These are phyloP conservation scores for Cicer bijugum DNA, from an alignment of 306 rosid species.

Conservation along the genomic window DNA sequence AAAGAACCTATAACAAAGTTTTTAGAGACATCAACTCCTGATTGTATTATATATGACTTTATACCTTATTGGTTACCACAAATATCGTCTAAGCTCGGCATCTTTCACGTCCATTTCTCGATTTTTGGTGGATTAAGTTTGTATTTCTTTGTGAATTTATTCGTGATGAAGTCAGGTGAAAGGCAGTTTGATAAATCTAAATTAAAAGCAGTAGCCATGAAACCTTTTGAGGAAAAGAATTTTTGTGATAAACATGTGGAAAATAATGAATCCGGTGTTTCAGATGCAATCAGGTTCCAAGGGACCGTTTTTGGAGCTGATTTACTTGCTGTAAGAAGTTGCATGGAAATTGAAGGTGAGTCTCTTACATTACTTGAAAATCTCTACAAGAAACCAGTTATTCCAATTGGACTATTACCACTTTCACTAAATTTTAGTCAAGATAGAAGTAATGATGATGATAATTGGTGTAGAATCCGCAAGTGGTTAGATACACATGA, in stretches of 20 bases:
- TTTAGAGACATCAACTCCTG: slow-evolving; percentile 2
- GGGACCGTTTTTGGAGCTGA: slow-evolving; percentile 9
- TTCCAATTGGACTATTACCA: slow-evolving; percentile 50
- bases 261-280: slow-evolving; percentile 1
- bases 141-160: too few relatives aligned
- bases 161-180: background rate
- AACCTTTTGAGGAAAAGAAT: slow-evolving; percentile 20
- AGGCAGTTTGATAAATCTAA: too few relatives aligned
- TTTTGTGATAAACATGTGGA: background rate
- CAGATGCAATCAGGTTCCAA: background rate
- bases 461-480: slow-evolving; percentile 33
- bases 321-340: slow-evolving; percentile 38
- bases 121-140: too few relatives aligned
- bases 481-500: slow-evolving; percentile 47
- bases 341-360: slow-evolving; percentile 44
- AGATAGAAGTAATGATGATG: background rate
- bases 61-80: slow-evolving; percentile 2
- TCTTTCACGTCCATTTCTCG: too few relatives aligned
- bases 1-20: slow-evolving; percentile 27
- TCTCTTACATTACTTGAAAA: slow-evolving; percentile 32
- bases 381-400: slow-evolving; percentile 15
- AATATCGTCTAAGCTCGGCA: background rate
- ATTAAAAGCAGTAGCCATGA: background rate
- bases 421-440: slow-evolving; percentile 5
- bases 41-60: background rate